phyloP scores from a whole-genome alignment of 176 grass and related monocot species.

The Aegilops speltoides region DNA sequence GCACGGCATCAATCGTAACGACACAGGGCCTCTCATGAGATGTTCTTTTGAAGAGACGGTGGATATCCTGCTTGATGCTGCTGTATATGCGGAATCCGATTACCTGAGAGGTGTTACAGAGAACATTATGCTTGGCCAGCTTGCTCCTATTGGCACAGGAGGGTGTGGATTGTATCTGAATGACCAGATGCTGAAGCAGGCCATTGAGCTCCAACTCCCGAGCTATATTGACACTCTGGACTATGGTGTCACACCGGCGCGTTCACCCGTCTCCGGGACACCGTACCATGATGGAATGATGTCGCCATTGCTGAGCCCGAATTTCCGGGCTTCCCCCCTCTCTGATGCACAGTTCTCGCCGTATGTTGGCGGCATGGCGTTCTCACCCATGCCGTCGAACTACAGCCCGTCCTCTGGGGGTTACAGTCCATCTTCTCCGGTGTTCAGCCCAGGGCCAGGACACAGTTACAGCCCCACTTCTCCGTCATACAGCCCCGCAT shows the following conservation, averaged over 20 bases:
- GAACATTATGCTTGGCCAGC: slow-evolving; percentile 96
- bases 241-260: slow-evolving; percentile 76
- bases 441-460: slow-evolving; percentile 57
- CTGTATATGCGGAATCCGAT: slow-evolving; percentile 92
- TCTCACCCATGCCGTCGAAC: slow-evolving; percentile 71
- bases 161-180: slow-evolving; percentile 83
- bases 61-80: slow-evolving; percentile 89
- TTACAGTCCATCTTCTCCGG: slow-evolving; percentile 69
- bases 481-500: slow-evolving; percentile 56
- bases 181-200: slow-evolving; percentile 90
- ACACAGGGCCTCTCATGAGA: slow-evolving; percentile 93
- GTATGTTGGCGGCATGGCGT: slow-evolving; percentile 88
- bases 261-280: slow-evolving; percentile 65
- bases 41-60: slow-evolving; percentile 94
- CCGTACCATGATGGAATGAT: slow-evolving; percentile 88
- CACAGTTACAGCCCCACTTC: slow-evolving; percentile 50
- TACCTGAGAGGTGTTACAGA: slow-evolving; percentile 88
- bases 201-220: slow-evolving; percentile 92
- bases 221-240: slow-evolving; percentile 76
- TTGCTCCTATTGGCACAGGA: slow-evolving; percentile 93
- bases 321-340: slow-evolving; percentile 82
- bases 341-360: slow-evolving; percentile 85
- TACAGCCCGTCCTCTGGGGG: slow-evolving; percentile 73
- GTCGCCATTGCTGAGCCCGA: slow-evolving; percentile 92
- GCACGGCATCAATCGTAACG: slow-evolving; percentile 91